Conservation (phyloP, 1,284 basidiomycete genomes). For the Papiliotrema flavescens region DNA sequence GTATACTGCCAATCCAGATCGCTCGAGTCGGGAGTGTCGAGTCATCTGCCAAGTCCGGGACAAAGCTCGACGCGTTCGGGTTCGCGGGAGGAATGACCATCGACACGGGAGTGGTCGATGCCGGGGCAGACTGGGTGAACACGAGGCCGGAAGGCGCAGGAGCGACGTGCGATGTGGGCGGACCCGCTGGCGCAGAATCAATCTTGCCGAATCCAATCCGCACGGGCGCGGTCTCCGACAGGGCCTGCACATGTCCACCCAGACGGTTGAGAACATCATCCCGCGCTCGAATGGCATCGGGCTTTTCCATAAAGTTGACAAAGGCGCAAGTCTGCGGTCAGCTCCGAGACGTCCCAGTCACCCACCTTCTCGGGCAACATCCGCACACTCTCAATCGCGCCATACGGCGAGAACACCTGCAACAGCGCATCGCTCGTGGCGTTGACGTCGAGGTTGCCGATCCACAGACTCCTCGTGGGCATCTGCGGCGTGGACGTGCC, state of each 20-base stretch:
- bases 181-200: conserved; percentile 78
- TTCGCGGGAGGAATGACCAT: conserved; percentile 12
- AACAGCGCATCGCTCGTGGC: conserved; percentile 93
- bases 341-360: conserved; percentile 3
- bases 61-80: conserved; percentile 47
- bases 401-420: conserved; percentile 90
- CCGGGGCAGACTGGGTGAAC: conserved; percentile 49
- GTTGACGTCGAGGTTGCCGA: conserved; percentile 90
- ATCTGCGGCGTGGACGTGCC: conserved; percentile 59
- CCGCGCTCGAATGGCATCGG: conserved; percentile 90
- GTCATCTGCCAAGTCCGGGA: conserved; percentile 25
- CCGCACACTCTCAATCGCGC: conserved; percentile 90
- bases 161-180: conserved; percentile 64
- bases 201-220: conserved; percentile 97
- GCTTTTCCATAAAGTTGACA: conserved; percentile 94
- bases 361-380: conserved; percentile 91
- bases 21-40: conserved; percentile 79
- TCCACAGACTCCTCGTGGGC: conserved; percentile 93
- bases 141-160: conserved; percentile 54
- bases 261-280: conserved; percentile 94
- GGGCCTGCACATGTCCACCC: conserved; percentile 80
- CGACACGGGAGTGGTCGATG: conserved; percentile 1
- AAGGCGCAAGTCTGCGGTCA: conserved; percentile 84
- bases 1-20: conserved; percentile 94
- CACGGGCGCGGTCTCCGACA: conserved; percentile 88